Conservation (phyloP, 75 land plant genomes). For the Cryptomeria japonica region DNA sequence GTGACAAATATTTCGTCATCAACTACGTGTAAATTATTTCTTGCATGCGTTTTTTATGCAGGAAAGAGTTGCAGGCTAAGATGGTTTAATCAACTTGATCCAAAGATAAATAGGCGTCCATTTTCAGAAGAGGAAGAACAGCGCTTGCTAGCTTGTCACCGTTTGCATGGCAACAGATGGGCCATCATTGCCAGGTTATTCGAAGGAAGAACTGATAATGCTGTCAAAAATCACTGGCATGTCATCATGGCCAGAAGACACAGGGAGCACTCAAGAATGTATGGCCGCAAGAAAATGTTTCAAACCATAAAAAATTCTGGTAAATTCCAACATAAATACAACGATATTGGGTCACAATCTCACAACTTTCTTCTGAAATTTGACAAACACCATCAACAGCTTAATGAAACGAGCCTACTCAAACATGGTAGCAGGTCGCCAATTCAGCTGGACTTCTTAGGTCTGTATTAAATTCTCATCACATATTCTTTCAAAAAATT, state of each 20-base stretch:
- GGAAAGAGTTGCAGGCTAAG: conserved; percentile 83
- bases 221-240: conserved; percentile 86
- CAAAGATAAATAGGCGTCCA: conserved; percentile 65
- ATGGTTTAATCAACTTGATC: conserved; percentile 86
- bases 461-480: neutral
- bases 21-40: neutral
- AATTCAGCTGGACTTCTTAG: neutral
- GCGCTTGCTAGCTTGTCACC: conserved; percentile 61
- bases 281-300: conserved; percentile 16
- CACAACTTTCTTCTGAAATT: neutral
- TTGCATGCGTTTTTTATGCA: conserved; percentile 1
- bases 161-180: conserved; percentile 77
- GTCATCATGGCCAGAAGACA: conserved; percentile 75
- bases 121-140: conserved; percentile 76
- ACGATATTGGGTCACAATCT: neutral
- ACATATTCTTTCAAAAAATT: too few species aligned
- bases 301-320: neutral
- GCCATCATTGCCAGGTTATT: conserved; percentile 67
- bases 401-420: neutral
- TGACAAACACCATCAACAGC: neutral
- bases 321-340: neutral
- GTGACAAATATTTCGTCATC: neutral
- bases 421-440: neutral
- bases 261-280: conserved; percentile 38
- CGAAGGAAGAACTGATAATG: conserved; percentile 78